Evolutionary conservation across 768 basidiomycete species (phyloP), one percentile per base, ranked within the genome.

Genomic region (Rhodotorula diobovata): DNA sequence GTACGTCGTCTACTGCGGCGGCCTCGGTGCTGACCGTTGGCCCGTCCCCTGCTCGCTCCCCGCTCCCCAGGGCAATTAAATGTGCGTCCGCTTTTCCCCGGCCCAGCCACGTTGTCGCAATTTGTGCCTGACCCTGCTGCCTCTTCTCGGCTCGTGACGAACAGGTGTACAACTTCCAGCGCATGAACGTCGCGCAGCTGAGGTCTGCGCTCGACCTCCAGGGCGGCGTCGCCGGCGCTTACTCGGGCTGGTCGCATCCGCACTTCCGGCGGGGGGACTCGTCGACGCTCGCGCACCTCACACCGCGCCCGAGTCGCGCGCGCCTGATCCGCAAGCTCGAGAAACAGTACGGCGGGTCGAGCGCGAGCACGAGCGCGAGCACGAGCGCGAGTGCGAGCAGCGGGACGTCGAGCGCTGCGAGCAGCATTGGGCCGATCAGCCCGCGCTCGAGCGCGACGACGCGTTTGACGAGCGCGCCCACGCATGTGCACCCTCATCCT

Each of bases 141-240:
- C 28, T 16, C 53, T 16, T 10, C n/a, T 53, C 48, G 21, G n/a
- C n/a, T n/a, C n/a, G n/a, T n/a, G n/a, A n/a, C 41, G 4, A 45
- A 32, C 61, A 63, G 62, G 62, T 68, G 23, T 68, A 68, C 46
- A 62, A 41, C 20, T 68, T 68, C 55, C 56, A 55, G 32, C 61
- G 67, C 23, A 62, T 62, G 55, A 55, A 61, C 54, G 45, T 68
- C 46, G 56, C 56, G 11, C 67, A 68, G 15, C 39, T 68, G 5
- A 54, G 67, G 1, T n/a, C 58, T 18, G 37, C 39, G 28, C 58
- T 59, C 41, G 58, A 59, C 58, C 41, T 59, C 10, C 28, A 45
- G 21, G 67, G 45, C 23, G 54, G 61, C 12, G 30, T 63, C 61
- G 61, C 67, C 23, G 61, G 61, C 34, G 30, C 61, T 6, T 68